Base-by-base conservation (phyloP, 78 protist species). In the Diacronema lutheri region DNA sequence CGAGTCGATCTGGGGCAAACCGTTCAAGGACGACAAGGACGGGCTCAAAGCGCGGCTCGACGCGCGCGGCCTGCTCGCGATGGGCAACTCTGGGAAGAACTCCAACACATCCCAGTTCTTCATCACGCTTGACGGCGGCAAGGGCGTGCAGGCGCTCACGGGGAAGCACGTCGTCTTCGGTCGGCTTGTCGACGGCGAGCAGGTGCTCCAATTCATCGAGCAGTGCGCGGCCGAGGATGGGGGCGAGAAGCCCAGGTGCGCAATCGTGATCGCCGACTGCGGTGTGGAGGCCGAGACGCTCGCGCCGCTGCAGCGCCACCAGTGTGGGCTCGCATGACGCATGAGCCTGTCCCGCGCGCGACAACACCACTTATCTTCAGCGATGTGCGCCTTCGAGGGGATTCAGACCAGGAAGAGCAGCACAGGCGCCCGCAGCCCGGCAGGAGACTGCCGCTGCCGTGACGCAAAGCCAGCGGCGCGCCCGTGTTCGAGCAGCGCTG, bases 121-220 rank as follows among this genome's bases (percentile, higher is more conserved):
- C 79, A 0, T 71, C 79, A 71, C 79, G 37, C 58, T 71, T 1
- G 58, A 23, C 20, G 79, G 41, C 33, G 7, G 50, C 50, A 44
- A 44, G 50, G 50, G 50, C 50, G 58, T 41, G 16, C 0, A 21
- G 14, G 23, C n/a, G 19, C 79, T 71, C 37, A 71, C 58, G 6
- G 79, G 79, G 58, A 71, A 71, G 58, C 79, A 71, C 79, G 79
- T 71, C 38, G 79, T 56, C 23, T 71, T 71, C 21, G 79, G 79
- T 7, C 12, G 9, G 37, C 35, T 38, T 10, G 35, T 69, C 26
- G 77, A 4, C n/a, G 77, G 55, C 25, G 77, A 69, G 11, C n/a
- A 37, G 46, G 79, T 71, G 58, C 57, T 71, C n/a, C 5, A 7
- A 20, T 5, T 71, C 58, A 38, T 71, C 37, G 79, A 71, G 57